Base-by-base conservation (phyloP, 2,329 filamentous ascomycete species). In the Zymoseptoria ardabiliae region DNA sequence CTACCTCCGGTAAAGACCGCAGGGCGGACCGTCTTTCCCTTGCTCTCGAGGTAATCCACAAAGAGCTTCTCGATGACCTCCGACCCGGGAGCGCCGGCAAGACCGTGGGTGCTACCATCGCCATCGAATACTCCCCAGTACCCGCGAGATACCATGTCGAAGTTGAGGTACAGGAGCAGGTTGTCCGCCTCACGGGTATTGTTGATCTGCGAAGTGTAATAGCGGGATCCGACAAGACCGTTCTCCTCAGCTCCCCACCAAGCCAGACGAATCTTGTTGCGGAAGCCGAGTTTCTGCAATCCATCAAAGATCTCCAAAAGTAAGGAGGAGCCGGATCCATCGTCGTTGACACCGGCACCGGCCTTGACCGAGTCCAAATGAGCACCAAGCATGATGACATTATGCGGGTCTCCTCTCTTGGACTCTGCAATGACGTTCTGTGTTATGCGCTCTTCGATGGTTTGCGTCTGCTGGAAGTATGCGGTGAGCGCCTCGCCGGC, bases 351-450 rank as follows among this genome's bases (percentile, higher is more conserved):
- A 10, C 74, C 74, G 2, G 74, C 72, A 2, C 73, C 73, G 8
- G 65, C 68, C 3, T 61, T 61, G 1, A 75, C 72, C 10, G 69
- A 71, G 59, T 76, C 73, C 3, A 69, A 69, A 61, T 75, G 74
- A 6, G 70, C 73, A n/a, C 73, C 74, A 13, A 85, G 71, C 57
- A 82, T 78, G 53, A 86, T 75, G 25, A 81, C 76, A 67, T 85
- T 84, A 61, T 82, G 72, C 13, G 80, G 78, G 69, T 86, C 81
- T 50, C 84, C 84, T 9, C 71, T 73, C 61, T 78, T 81, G 10
- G 83, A 82, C 66, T 84, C 80, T 3, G 84, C 85, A 62, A 86
- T 79, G 25, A 87, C 77, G 65, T 87, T 86, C 71, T 75, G 74
- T 0, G 76, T 77, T 10, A 75, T 72, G 61, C 77, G 77, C 63